Base-by-base conservation (phyloP, 768 basidiomycete species). In the Naganishia antarctica region DNA sequence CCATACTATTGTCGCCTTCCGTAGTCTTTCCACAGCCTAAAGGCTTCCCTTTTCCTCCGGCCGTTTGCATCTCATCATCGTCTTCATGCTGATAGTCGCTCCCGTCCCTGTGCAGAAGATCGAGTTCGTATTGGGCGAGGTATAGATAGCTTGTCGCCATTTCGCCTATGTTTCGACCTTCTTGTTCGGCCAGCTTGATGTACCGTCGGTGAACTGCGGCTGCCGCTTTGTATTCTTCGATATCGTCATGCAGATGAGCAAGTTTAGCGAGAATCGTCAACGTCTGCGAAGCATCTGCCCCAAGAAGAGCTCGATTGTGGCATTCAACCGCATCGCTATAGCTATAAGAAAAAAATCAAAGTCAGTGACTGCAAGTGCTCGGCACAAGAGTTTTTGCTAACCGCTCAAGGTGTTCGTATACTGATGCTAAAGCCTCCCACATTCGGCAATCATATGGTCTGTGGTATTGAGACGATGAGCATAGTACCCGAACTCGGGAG, bases 381-480 rank as follows among this genome's bases (percentile, higher is more conserved):
- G 21, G 21, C 46, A 23, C 50, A 32, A 23, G 25, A 18, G n/a
- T 16, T n/a, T 57, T 25, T 58, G 76, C 83, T 67, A 70, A 90
- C 92, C 86, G 82, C 72, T 87, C 86, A 69, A 96, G 85, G 74
- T 91, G 89, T 77, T 93, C 90, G 76, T 97, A 98, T 70, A 92
- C 94, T 70, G 86, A 85, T 4, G 88, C 93, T 70, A 96, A 85
- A 8, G 92, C 92, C 70, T 90, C 88, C 96, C 96, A 98, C 79
- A 98, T 82, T 40, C 96, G 85, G 40, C 91, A 87, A 76, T 98
- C 96, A 74, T 96, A 97, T 4, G 96, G 93, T 43, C 92, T 94
- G 64, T 0, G 29, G 11, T 63, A 45, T 21, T 46, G 62, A 49
- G 67, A 50, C 49, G 46, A 57, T 45, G 53, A 61, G 50, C 45